Percentiles rank a stretch among this genome's conserved stretches.
Evolutionary conservation across 2,329 filamentous ascomycete genomes (phyloP).

Genomic region (Thelonectria blattea): DNA sequence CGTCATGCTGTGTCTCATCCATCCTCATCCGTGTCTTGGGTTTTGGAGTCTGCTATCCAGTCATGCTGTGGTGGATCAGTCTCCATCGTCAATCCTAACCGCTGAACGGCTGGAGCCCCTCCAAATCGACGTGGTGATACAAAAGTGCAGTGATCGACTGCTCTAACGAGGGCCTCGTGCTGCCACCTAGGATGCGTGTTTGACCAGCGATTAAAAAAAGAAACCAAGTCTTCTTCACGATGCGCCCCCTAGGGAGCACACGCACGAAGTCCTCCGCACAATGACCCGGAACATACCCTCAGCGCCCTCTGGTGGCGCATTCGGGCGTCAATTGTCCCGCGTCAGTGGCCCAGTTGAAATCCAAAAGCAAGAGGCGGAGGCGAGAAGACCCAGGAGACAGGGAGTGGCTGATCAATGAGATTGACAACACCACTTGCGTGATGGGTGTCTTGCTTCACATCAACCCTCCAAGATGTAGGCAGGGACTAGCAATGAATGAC

Average conservation of each 20-base stretch:
- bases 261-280: not conserved
- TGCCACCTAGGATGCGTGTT: conserved; percentile 14
- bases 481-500: conserved; percentile 25
- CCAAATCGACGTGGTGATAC: not conserved
- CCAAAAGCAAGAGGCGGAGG: conserved; percentile 7
- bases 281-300: not conserved
- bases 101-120: conserved; percentile 11
- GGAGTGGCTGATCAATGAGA: conserved; percentile 3
- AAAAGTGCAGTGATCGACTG: conserved; percentile 23
- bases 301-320: not conserved
- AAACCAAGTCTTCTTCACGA: not conserved
- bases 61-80: not conserved
- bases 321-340: not conserved
- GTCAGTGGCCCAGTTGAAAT: conserved; percentile 6
- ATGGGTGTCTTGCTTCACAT: conserved; percentile 8
- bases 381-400: conserved; percentile 8
- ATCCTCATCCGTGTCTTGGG: conserved; percentile 5
- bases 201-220: conserved; percentile 19
- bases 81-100: conserved; percentile 7
- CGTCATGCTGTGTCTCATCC: not conserved
- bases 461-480: conserved; percentile 6
- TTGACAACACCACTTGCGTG: conserved; percentile 13
- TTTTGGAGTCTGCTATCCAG: not conserved
- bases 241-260: not conserved
- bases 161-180: conserved; percentile 14